Evolutionary conservation across 2,329 filamentous ascomycete species (phyloP).

Genomic region (Aspergillus viridinutans): DNA sequence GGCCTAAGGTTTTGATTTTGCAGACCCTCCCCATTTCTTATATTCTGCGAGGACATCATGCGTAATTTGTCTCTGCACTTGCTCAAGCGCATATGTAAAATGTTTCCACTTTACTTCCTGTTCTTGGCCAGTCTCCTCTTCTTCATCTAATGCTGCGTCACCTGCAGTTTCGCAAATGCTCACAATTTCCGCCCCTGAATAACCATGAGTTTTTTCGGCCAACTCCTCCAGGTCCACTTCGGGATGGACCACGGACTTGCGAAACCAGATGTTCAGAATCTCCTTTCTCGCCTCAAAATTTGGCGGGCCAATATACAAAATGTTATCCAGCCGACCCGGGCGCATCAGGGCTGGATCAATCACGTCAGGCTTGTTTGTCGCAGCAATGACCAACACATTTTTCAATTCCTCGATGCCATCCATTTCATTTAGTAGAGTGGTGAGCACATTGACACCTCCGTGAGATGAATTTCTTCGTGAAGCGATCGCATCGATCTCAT

Average conservation of each 20-base stretch:
- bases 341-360: constrained; percentile 83
- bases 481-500: constrained; percentile 88
- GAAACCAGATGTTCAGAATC: constrained; percentile 67
- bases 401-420: constrained; percentile 84
- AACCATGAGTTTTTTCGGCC: constrained; percentile 65
- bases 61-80: constrained; percentile 57
- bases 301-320: constrained; percentile 82
- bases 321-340: constrained; percentile 77
- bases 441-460: constrained; percentile 71
- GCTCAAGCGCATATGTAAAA: constrained; percentile 41
- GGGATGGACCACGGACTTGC: constrained; percentile 54
- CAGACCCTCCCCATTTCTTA: constrained; percentile 48
- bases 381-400: constrained; percentile 81
- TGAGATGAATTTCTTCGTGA: constrained; percentile 52
- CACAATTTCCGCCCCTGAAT: constrained; percentile 80
- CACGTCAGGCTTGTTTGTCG: constrained; percentile 83
- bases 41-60: constrained; percentile 56
- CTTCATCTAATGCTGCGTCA: constrained; percentile 50
- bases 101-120: constrained; percentile 38
- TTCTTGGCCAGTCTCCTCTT: constrained; percentile 40
- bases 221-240: constrained; percentile 65
- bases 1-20: constrained; percentile 4
- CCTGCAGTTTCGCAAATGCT: constrained; percentile 52
- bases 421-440: constrained; percentile 89
- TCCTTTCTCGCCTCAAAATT: constrained; percentile 67